Conservation (phyloP, 371 early-diverging fungal species). For the Mucor irregularis region DNA sequence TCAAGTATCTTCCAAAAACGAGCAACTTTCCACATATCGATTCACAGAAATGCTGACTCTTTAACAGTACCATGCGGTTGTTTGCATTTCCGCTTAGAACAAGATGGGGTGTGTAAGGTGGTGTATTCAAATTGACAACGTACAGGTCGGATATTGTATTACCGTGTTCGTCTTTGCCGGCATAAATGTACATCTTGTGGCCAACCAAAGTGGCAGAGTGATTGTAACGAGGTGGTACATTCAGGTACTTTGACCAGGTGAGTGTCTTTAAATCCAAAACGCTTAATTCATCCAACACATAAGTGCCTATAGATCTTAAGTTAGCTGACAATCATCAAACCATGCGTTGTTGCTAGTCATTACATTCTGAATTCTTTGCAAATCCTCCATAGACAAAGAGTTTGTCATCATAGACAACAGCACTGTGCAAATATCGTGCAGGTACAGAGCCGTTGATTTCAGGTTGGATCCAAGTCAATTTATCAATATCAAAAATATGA, state of each 20-base stretch:
- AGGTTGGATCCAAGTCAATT: slow-evolving; percentile 59
- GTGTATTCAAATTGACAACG: slow-evolving; percentile 53
- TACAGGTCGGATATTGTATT: slow-evolving; percentile 62
- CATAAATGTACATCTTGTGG: slow-evolving; percentile 61
- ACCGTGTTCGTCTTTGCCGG: slow-evolving; percentile 62
- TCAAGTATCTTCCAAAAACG: slow-evolving; percentile 56
- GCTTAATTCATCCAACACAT: slow-evolving; percentile 57
- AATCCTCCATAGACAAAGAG: slow-evolving; percentile 69
- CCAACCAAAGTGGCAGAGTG: slow-evolving; percentile 61
- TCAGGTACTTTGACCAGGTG: slow-evolving; percentile 54
- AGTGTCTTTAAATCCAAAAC: slow-evolving; percentile 59
- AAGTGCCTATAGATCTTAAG: slow-evolving; percentile 10
- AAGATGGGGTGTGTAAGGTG: slow-evolving; percentile 46
- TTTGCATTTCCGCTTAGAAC: slow-evolving; percentile 41
- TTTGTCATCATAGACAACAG: slow-evolving; percentile 60
- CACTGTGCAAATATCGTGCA: slow-evolving; percentile 59
- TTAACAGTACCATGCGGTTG: slow-evolving; percentile 56
- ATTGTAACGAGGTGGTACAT: slow-evolving; percentile 62
- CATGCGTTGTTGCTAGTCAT: neutral
- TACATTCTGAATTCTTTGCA: slow-evolving; percentile 59
- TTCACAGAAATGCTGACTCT: slow-evolving; percentile 71
- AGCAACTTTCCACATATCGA: slow-evolving; percentile 61
- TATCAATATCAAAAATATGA: slow-evolving; percentile 58
- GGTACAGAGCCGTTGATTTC: slow-evolving; percentile 52
- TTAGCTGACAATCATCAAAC: neutral